These are phyloP conservation scores for Caryopteris hybrid DNA, from an alignment of 305 asterid genomes.

Conservation along the genomic window DNA sequence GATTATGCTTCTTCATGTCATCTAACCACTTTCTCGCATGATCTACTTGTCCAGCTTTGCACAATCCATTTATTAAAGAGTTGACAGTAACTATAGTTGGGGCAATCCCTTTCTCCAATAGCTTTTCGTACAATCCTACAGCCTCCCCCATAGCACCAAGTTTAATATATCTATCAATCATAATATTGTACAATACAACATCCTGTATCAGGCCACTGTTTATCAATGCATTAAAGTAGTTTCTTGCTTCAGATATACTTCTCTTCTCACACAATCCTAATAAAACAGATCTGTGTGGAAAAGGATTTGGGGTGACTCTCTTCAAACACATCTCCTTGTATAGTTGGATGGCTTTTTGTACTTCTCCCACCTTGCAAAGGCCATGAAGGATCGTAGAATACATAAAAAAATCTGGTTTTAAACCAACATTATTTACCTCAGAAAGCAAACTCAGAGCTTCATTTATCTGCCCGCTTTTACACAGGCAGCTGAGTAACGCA, in stretches of 20 bases:
- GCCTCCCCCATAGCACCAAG: constrained; percentile 56
- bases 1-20: constrained; percentile 35
- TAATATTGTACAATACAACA: constrained; percentile 56
- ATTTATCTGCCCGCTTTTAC: constrained; percentile 50
- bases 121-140: constrained; percentile 32
- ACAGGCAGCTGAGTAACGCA: constrained; percentile 50
- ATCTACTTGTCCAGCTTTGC: constrained; percentile 42
- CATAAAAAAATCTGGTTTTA: constrained; percentile 50
- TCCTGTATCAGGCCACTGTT: constrained; percentile 38
- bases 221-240: constrained; percentile 43
- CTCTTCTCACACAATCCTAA: constrained; percentile 50
- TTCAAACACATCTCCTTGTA: constrained; percentile 46
- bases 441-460: constrained; percentile 54
- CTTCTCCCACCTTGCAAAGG: constrained; percentile 63
- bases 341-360: constrained; percentile 40
- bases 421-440: constrained; percentile 47
- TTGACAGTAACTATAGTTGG: constrained; percentile 70
- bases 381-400: constrained; percentile 58
- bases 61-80: constrained; percentile 61
- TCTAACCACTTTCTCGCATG: constrained; percentile 46
- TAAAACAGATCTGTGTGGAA: constrained; percentile 44
- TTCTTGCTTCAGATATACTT: constrained; percentile 50
- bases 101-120: constrained; percentile 51
- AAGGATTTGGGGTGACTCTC: constrained; percentile 33
- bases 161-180: constrained; percentile 62